These are phyloP conservation scores for Candida dendrica DNA, from an alignment of 805 yeast genomes.

Conservation along the genomic window DNA sequence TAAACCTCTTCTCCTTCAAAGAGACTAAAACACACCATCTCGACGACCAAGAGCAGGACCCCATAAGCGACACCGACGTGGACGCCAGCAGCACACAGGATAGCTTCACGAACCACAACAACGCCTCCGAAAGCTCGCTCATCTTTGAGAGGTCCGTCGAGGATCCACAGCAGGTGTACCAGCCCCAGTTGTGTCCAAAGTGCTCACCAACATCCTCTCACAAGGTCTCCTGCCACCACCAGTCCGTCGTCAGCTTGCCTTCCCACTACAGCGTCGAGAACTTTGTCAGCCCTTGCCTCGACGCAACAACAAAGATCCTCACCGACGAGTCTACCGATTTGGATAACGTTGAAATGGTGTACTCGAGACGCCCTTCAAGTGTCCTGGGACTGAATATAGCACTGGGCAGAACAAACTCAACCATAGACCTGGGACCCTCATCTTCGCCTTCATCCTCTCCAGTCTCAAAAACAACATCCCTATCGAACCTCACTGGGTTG, in stretches of 20 bases:
- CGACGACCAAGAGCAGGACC: neutral
- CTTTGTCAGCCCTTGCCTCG: conserved; percentile 74
- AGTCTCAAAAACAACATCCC: conserved; percentile 1
- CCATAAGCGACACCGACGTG: neutral
- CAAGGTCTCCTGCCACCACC: conserved; percentile 16
- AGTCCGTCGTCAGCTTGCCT: conserved; percentile 25
- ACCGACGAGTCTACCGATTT: conserved; percentile 51
- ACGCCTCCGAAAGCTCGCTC: conserved; percentile 30
- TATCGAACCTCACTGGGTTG: neutral
- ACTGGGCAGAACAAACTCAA: conserved; percentile 25
- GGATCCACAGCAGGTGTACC: conserved; percentile 35
- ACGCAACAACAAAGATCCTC: conserved; percentile 63
- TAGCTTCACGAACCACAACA: conserved; percentile 4
- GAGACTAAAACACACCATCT: neutral
- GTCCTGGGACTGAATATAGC: conserved; percentile 39
- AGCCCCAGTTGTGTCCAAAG: conserved; percentile 19
- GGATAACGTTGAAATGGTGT: conserved; percentile 65
- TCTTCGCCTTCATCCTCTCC: conserved; percentile 2
- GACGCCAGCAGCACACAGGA: neutral
- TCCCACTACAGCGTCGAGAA: conserved; percentile 47
- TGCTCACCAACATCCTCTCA: conserved; percentile 10
- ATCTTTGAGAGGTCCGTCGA: conserved; percentile 66
- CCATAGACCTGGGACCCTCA: neutral
- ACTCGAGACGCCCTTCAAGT: conserved; percentile 51
- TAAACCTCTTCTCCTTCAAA: neutral